Evolutionary conservation across 495 filamentous ascomycete genomes (phyloP), one percentile per base, ranked within the genome.

Genomic region (Talaromyces thailandensis): DNA sequence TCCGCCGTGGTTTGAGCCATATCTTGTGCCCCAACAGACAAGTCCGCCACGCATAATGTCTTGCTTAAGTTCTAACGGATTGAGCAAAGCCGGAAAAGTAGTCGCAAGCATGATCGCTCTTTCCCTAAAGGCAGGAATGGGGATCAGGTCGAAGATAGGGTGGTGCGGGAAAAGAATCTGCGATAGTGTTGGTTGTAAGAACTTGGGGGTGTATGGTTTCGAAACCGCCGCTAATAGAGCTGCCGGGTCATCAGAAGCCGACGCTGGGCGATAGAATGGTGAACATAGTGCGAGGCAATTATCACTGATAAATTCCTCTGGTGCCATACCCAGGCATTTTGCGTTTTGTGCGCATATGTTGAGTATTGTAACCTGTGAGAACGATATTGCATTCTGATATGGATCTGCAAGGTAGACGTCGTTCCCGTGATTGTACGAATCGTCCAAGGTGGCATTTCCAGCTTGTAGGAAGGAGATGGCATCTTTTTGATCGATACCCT

Each of bases 101-200:
- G 71, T 69, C 11, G 70, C 67, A 26, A 77, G 52, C 56, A 71
- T 71, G 21, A 81, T 77, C 0, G 69, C 73, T 2, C 75, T 61
- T 12, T 72, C 71, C 4, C 78, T 66, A 2, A 81, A 64, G 1
- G 63, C 50, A 0, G 78, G 78, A n/a, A 78, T 43, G 0, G 78
- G 77, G 9, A 81, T 70, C 11, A 81, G 57, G 56, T 80, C 78
- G 11, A 81, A 63, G 14, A 72, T 71, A 3, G 76, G 71, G 57
- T 78, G 74, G 62, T 79, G 78, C 9, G 75, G 72, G 40, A 75
- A 69, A 6, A 81, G 68, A 12, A 81, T 74, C 65, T 81, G 78
- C 1, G 77, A 70, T 40, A 75, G 66, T 2, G 78, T 81, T 0
- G 77, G 78, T 51, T 71, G 73, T 0, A 81, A 65, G 61, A 76